Evolutionary conservation across 441 rosid genomes (phyloP).

Genomic region (Flueggea neowawraea): DNA sequence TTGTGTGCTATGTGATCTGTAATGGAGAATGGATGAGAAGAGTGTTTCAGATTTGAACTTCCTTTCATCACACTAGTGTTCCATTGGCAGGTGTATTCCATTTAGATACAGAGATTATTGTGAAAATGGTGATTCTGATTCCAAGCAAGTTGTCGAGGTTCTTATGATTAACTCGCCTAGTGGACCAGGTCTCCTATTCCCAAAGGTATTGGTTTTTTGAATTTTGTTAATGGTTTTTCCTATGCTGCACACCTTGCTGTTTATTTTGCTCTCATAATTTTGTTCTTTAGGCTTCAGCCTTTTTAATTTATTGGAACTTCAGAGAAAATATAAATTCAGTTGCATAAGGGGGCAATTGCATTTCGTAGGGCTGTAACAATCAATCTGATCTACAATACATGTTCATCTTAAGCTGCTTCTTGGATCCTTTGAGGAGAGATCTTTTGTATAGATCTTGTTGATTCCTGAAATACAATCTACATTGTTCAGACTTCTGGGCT

Average conservation of each 20-base stretch:
- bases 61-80: neutral
- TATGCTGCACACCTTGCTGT: neutral
- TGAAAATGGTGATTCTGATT: slow-evolving; percentile 32
- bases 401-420: neutral
- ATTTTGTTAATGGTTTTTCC: neutral
- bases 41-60: neutral
- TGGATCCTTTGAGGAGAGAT: no score
- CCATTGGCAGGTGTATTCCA: slow-evolving; percentile 74
- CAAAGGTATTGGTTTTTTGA: slow-evolving; percentile 47
- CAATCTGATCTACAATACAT: neutral
- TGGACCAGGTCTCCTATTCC: slow-evolving; percentile 93
- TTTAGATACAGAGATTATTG: slow-evolving; percentile 58
- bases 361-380: neutral
- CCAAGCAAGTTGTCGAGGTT: slow-evolving; percentile 68
- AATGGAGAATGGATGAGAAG: neutral
- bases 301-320: neutral
- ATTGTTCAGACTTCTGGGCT: neutral
- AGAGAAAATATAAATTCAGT: no score
- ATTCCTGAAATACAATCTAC: neutral
- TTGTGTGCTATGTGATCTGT: neutral
- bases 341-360: neutral
- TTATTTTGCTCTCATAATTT: no score
- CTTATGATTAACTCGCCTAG: slow-evolving; percentile 91
- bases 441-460: neutral
- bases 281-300: no score